Evolutionary conservation across 768 basidiomycete genomes (phyloP).

Genomic region (Boletellus emodensis): DNA sequence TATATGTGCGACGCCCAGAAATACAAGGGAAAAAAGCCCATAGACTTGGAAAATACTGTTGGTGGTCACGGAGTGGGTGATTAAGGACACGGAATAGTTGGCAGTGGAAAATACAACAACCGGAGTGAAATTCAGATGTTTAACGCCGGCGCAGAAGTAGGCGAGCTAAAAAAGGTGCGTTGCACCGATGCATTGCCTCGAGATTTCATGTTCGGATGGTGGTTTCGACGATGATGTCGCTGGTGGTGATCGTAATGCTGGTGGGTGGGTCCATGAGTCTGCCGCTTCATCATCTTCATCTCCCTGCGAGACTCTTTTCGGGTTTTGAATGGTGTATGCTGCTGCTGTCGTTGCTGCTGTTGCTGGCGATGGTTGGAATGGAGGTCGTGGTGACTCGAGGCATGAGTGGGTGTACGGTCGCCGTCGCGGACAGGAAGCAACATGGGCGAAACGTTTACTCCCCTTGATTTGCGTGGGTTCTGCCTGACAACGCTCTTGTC

Average conservation of each 20-base stretch:
- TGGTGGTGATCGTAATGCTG: slow-evolving; percentile 42
- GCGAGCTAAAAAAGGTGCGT: slow-evolving; percentile 39
- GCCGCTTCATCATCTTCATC: slow-evolving; percentile 61
- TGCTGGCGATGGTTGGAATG: slow-evolving; percentile 38
- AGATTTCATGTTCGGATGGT: slow-evolving; percentile 62
- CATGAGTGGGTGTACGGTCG: slow-evolving; percentile 51
- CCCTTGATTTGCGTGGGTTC: slow-evolving; percentile 26
- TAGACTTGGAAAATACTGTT: slow-evolving; percentile 9
- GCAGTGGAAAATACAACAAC: slow-evolving; percentile 21
- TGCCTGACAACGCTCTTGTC: slow-evolving; percentile 24
- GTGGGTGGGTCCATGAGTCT: slow-evolving; percentile 42
- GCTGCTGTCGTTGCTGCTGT: slow-evolving; percentile 25
- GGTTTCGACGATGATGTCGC: slow-evolving; percentile 50
- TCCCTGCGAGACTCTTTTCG: slow-evolving; percentile 65
- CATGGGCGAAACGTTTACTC: slow-evolving; percentile 47
- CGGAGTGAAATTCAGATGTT: slow-evolving; percentile 21
- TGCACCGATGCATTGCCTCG: slow-evolving; percentile 55
- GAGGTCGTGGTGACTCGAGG: slow-evolving; percentile 30
- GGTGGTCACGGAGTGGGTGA: slow-evolving; percentile 8
- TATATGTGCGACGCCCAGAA: slow-evolving; percentile 17
- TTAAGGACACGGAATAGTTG: slow-evolving; percentile 4
- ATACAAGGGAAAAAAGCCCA: slow-evolving; percentile 13
- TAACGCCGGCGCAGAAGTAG: slow-evolving; percentile 25
- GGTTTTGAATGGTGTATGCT: slow-evolving; percentile 42
- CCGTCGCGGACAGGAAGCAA: slow-evolving; percentile 51